phyloP scores from a whole-genome alignment of 257 asterid species.

The Primulina eburnea region DNA sequence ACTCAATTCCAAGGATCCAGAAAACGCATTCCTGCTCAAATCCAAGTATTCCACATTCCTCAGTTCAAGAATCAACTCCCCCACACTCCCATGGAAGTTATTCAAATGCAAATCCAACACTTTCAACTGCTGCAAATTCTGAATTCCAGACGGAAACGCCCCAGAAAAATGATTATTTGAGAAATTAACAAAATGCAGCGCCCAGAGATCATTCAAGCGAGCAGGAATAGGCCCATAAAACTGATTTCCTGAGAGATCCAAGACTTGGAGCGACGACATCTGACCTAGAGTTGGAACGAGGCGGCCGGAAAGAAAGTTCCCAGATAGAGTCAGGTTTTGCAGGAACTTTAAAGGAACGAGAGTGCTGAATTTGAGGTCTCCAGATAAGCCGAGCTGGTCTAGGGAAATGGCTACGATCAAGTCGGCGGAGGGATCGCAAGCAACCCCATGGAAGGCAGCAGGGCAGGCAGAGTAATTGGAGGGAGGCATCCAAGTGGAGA shows the following conservation, averaged over 20 bases:
- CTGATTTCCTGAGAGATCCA: constrained; percentile 75
- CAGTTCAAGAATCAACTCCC: constrained; percentile 48
- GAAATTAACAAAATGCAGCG: constrained; percentile 56
- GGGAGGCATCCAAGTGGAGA: constrained; percentile 52
- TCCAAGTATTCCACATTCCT: constrained; percentile 69
- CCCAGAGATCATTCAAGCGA: constrained; percentile 59
- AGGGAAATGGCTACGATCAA: constrained; percentile 53
- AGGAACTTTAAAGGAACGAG: constrained; percentile 55
- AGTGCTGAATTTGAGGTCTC: constrained; percentile 72
- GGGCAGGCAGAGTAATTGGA: constrained; percentile 54
- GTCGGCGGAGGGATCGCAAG: constrained; percentile 41
- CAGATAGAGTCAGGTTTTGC: constrained; percentile 61
- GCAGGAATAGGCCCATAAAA: constrained; percentile 80
- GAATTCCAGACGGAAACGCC: constrained; percentile 59
- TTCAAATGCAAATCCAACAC: constrained; percentile 74
- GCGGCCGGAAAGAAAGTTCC: constrained; percentile 69
- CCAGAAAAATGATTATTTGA: constrained; percentile 59
- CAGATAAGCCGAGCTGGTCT: constrained; percentile 51
- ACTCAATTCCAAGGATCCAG: constrained; percentile 50
- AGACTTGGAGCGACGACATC: constrained; percentile 55
- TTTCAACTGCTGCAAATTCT: constrained; percentile 66
- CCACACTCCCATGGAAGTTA: constrained; percentile 53
- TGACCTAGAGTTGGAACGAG: constrained; percentile 69
- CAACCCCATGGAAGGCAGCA: constrained; percentile 55
- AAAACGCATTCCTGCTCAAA: constrained; percentile 64